Evolutionary conservation across 139 green algal genomes (phyloP).

Genomic region (Chlamydomonas incerta): DNA sequence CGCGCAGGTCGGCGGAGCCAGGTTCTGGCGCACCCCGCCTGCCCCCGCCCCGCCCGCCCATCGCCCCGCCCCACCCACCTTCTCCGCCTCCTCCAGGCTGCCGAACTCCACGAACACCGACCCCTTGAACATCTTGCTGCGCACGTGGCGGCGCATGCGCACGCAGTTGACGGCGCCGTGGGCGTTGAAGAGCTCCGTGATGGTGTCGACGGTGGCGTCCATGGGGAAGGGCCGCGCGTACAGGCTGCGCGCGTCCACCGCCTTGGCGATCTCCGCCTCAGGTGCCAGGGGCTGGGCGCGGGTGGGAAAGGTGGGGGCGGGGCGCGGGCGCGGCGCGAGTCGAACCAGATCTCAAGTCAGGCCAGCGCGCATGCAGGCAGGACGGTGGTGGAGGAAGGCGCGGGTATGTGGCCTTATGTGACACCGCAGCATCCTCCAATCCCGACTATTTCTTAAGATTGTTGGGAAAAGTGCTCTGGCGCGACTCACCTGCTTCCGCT

Average conservation of each 20-base stretch:
- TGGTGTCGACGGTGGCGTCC: conserved; percentile 53
- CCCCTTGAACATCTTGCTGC: conserved; percentile 88
- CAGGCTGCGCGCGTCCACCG: conserved; percentile 78
- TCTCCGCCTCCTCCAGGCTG: conserved; percentile 63
- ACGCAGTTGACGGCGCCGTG: conserved; percentile 69
- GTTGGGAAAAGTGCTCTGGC: no score
- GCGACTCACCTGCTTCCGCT: conserved; percentile 51
- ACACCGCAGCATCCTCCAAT: no score
- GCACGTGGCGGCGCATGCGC: conserved; percentile 82
- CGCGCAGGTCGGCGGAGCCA: no score
- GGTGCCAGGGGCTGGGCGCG: conserved; percentile 45
- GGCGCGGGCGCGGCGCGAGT: no score
- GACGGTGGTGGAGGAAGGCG: not conserved
- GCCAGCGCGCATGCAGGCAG: no score
- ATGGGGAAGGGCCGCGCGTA: conserved; percentile 86
- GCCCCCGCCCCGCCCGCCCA: no score
- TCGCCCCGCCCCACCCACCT: no score
- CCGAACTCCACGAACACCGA: conserved; percentile 85
- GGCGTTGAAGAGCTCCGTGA: conserved; percentile 68
- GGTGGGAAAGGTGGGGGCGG: not conserved
- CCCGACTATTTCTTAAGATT: no score
- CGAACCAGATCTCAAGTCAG: no score
- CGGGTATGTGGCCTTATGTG: not conserved
- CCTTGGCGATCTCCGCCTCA: conserved; percentile 51
- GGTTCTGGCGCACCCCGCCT: no score